A percentile compares a stretch with the other conserved stretches of the same genome.
Evolutionary conservation across 352 stramenopile genomes (phyloP).

Genomic region (Elongisporangium senticosum): DNA sequence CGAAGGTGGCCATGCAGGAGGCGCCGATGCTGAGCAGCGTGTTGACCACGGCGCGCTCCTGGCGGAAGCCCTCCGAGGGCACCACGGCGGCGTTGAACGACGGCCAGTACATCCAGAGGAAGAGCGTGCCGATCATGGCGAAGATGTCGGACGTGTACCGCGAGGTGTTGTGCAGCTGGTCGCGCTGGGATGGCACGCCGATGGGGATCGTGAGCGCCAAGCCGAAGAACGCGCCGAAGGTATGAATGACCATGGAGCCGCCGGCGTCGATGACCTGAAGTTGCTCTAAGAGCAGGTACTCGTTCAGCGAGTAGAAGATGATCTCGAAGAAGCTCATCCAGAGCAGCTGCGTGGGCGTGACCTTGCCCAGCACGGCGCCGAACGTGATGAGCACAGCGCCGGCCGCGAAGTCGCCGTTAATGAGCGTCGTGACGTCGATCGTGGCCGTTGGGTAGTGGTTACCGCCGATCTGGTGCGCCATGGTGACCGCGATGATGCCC

Average conservation of each 20-base stretch:
- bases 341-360: conserved; percentile 69
- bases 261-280: conserved; percentile 67
- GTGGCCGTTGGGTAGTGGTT: conserved; percentile 39
- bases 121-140: conserved; percentile 80
- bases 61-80: conserved; percentile 40
- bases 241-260: conserved; percentile 82
- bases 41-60: conserved; percentile 70
- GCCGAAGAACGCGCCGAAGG: conserved; percentile 81
- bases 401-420: conserved; percentile 79
- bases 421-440: conserved; percentile 57
- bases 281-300: conserved; percentile 56
- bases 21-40: conserved; percentile 70
- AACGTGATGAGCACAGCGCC: conserved; percentile 78
- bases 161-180: conserved; percentile 57
- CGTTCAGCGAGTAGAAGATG: conserved; percentile 76
- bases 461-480: conserved; percentile 47
- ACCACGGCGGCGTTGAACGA: conserved; percentile 80
- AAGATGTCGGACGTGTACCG: conserved; percentile 69
- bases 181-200: conserved; percentile 24
- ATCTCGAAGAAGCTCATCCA: conserved; percentile 75
- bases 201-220: conserved; percentile 58
- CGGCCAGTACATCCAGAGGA: conserved; percentile 88
- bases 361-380: conserved; percentile 67
- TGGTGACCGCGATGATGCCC: conserved; percentile 62
- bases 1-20: conserved; percentile 56